Evolutionary conservation across 768 basidiomycete species (phyloP).

Genomic region (Kwoniella mangroviensis): DNA sequence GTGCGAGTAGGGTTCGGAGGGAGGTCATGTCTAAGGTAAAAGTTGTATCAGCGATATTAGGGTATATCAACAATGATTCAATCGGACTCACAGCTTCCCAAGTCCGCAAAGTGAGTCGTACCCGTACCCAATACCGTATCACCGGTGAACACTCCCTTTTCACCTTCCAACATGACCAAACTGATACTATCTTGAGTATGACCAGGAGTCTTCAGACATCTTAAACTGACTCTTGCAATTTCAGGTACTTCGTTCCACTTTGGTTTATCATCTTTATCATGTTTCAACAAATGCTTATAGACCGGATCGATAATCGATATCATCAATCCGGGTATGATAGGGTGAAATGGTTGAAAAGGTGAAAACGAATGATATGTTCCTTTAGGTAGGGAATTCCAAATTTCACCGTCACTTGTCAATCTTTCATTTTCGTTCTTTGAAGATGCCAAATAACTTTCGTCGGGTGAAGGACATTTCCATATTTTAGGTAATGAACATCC

Average conservation of each 20-base stretch:
- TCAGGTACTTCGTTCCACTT: conserved; percentile 50
- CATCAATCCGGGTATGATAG: conserved; percentile 51
- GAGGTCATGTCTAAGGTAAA: conserved; percentile 49
- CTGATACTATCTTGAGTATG: conserved; percentile 87
- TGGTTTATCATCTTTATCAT: conserved; percentile 47
- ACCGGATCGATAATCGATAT: conserved; percentile 50
- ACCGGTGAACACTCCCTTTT: conserved; percentile 80
- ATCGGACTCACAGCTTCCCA: conserved; percentile 62
- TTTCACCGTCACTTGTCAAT: conserved; percentile 38
- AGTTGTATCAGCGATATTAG: not conserved
- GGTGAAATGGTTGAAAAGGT: conserved; percentile 49
- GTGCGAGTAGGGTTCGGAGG: conserved; percentile 45
- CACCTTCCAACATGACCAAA: conserved; percentile 68
- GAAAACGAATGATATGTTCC: conserved; percentile 46
- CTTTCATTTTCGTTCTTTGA: conserved; percentile 34
- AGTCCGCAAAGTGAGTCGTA: conserved; percentile 84
- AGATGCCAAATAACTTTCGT: conserved; percentile 35
- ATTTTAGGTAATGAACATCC: conserved; percentile 60
- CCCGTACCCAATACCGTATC: conserved; percentile 91
- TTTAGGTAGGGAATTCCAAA: conserved; percentile 36
- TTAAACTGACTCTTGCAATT: conserved; percentile 60
- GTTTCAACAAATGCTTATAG: conserved; percentile 45
- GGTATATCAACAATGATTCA: not conserved
- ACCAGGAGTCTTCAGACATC: conserved; percentile 82
- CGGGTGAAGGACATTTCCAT: conserved; percentile 53